Base-by-base conservation (phyloP, 306 rosid genomes). In the Vigna unguiculata region DNA sequence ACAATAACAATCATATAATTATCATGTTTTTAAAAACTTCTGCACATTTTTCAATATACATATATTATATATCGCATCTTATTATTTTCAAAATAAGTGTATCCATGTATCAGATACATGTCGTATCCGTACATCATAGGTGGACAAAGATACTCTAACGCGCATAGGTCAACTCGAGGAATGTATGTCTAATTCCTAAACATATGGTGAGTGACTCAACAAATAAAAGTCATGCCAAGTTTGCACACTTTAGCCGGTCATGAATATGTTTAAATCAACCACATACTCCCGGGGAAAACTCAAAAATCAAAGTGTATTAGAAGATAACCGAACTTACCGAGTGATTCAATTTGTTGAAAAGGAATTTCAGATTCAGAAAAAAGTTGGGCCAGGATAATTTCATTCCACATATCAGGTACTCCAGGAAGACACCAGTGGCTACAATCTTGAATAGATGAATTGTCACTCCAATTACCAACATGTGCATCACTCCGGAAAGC, bases 391-490 rank as follows among this genome's bases (percentile, higher is more conserved):
- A 93, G 85, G 68, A 90, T 32, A 80, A 93, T 86, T 81, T 93
- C 91, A 48, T 90, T 93, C 98, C 98, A 93, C 78, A 83, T 78
- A 80, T 93, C 98, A 57, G 98, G 98, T 9, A 90, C 86, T 45
- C 98, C 96, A 41, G 96, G 98, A 38, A 93, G 85, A 83, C 98
- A 93, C 98, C 98, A 93, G 68, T 93, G 98, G 74, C 96, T 89
- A 79, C 98, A 93, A 72, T 93, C 96, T 58, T 86, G 85, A 6
- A 83, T 30, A 12, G 77, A 75, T 48, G 87, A 90, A 53, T 85
- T 85, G 73, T 90, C 94, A 16, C 90, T 91, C 94, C 92, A 89
- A 59, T 70, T 86, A 46, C 94, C 96, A 47, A 93, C 96, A 17
- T 93, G 98, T 19, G 91, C 98, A 80, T 93, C 98, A 15, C 87